Evolutionary conservation across 805 yeast species (phyloP), one percentile per base, ranked within the genome.

Genomic region (Ogataea ramenticola): DNA sequence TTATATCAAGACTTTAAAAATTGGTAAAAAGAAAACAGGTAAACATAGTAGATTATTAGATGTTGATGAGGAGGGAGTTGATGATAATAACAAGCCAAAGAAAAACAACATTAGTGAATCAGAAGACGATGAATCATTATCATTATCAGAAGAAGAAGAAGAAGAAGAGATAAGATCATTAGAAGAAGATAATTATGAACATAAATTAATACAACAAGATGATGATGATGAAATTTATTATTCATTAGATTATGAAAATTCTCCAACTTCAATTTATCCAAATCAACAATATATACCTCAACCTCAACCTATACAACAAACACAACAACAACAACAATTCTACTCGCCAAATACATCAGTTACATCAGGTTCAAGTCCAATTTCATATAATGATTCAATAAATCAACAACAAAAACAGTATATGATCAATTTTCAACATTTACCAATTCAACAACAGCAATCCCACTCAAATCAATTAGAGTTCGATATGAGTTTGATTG

Each of bases 1-100:
- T 1, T 62, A 64, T 43, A 43, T 56, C 20, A 54, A 51, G 36
- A 50, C 42, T 35, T 49, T 57, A 36, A 59, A 58, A 42, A 56
- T 56, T 40, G 63, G 63, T 19, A 59, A 55, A 42, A 63, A 64
- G 58, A 65, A 63, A 46, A 64, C 68, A 1, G 70, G 70, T 39
- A 65, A 65, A 47, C 67, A 64, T 49, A 64, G 68, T 1, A 61
- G 54, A 43, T 49, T 61, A 33, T 48, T 62, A 31, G 67, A 62
- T 43, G 65, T 58, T 39, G 49, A 46, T 7, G 49, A 47, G 35
- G 17, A 39, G n/a, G n/a, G n/a, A n/a, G n/a, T n/a, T n/a, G n/a
- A n/a, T n/a, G n/a, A n/a, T n/a, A n/a, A n/a, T n/a, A n/a, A n/a
- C n/a, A n/a, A 16, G 7, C 20, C 17, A 5, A 16, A 6, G 5